Conservation (phyloP, 176 grass and related monocot species). For the Triticum urartu region DNA sequence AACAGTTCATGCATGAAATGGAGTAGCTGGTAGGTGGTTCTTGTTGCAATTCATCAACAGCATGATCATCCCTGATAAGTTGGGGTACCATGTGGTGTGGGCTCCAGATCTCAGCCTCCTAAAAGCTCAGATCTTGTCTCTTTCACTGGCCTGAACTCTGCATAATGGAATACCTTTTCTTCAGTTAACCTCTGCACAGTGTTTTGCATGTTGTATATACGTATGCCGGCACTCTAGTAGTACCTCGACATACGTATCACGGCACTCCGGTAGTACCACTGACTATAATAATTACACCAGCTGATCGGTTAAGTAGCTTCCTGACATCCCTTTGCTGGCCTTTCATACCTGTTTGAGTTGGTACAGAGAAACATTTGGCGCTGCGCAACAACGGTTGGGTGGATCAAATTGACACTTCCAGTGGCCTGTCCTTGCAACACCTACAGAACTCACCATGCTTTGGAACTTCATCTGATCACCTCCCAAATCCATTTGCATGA, state of each 20-base stretch:
- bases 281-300: not conserved
- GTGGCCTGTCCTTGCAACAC: no score
- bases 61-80: not conserved
- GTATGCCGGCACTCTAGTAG: not conserved
- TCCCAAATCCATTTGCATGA: no score
- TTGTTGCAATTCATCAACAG: not conserved
- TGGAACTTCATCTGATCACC: no score
- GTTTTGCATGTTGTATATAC: not conserved
- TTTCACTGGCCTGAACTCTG: not conserved
- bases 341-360: not conserved
- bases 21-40: not conserved
- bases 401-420: no score
- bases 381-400: no score
- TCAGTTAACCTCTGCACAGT: constrained; percentile 2
- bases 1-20: constrained; percentile 25
- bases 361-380: no score
- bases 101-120: not conserved
- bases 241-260: constrained; percentile 1
- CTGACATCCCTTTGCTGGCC: not conserved
- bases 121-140: not conserved
- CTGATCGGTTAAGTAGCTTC: not conserved
- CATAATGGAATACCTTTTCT: constrained; percentile 17
- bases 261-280: not conserved
- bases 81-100: not conserved
- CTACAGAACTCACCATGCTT: no score